Evolutionary conservation across 805 yeast species (phyloP).

Genomic region (Candida xiaguanensis): DNA sequence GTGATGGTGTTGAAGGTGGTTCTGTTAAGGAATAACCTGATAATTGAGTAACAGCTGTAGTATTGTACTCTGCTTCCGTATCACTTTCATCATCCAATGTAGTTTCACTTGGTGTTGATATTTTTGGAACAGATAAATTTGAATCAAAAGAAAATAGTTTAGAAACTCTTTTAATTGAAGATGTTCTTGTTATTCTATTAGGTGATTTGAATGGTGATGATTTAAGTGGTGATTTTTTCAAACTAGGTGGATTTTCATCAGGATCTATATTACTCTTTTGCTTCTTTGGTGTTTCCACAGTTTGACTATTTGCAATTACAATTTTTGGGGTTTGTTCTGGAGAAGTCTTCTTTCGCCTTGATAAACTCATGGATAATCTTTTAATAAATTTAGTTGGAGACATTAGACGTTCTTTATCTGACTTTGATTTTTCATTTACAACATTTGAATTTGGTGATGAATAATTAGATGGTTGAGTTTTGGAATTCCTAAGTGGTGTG

Average conservation of each 20-base stretch:
- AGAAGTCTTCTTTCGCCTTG: not conserved
- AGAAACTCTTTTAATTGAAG: constrained; percentile 3
- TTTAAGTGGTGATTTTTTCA: not conserved
- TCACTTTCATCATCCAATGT: not conserved
- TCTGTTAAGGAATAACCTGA: constrained; percentile 1
- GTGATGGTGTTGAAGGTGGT: constrained; percentile 2
- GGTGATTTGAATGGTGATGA: not conserved
- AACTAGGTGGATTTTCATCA: not conserved
- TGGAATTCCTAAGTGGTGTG: not conserved
- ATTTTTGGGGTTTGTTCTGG: not conserved
- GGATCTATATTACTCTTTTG: constrained; percentile 3
- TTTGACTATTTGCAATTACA: not conserved
- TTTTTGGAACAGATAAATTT: not conserved
- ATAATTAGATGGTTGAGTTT: not conserved
- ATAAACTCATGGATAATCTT: constrained; percentile 4
- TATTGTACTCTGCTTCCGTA: not conserved
- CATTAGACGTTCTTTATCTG: not conserved
- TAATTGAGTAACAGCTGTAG: not conserved
- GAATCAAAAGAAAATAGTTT: constrained; percentile 2
- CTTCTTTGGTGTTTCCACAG: not conserved
- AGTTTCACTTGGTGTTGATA: not conserved
- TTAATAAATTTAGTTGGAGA: constrained; percentile 5
- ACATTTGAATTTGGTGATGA: not conserved
- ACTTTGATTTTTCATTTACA: not conserved
- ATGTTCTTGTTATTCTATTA: not conserved